These are phyloP conservation scores for Musa beccarii DNA, from an alignment of 176 grass and related monocot genomes.

Conservation along the genomic window DNA sequence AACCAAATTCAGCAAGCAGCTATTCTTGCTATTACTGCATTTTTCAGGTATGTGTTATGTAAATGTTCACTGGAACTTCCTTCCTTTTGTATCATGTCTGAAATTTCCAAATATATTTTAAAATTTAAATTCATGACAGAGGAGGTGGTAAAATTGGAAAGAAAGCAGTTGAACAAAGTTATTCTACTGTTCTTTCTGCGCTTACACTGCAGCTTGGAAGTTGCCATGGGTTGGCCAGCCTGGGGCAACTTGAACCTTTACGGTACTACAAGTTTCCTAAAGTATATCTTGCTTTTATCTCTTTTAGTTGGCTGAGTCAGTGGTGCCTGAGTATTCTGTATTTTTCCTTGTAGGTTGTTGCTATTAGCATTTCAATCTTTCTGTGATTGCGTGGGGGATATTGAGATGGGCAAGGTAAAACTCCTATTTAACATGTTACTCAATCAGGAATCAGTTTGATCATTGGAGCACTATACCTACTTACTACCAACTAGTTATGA, in stretches of 20 bases:
- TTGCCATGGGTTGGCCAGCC: conserved; percentile 67
- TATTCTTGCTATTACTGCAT: conserved; percentile 85
- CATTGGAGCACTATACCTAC: neutral
- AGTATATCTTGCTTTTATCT: conserved; percentile 15
- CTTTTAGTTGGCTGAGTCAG: conserved; percentile 5
- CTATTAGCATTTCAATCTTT: conserved; percentile 93
- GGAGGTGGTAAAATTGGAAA: conserved; percentile 88
- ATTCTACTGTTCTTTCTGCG: conserved; percentile 76
- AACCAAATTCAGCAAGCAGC: conserved; percentile 76
- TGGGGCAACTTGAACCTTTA: conserved; percentile 59
- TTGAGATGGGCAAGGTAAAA: conserved; percentile 83
- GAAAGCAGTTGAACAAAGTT: conserved; percentile 89
- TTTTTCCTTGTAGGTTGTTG: conserved; percentile 48
- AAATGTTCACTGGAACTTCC: conserved; percentile 14
- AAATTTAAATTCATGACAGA: conserved; percentile 29
- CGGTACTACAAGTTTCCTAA: conserved; percentile 28
- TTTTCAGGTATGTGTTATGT: conserved; percentile 62
- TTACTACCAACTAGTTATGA: neutral
- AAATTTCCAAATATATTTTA: neutral
- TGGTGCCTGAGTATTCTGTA: neutral
- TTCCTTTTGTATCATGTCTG: neutral
- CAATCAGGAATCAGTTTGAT: neutral
- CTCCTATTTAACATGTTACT: neutral
- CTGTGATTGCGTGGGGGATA: conserved; percentile 89
- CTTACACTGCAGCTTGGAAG: conserved; percentile 86